A percentile compares a stretch with the other conserved stretches of the same genome.
Conservation (phyloP, 176 grass and related monocot genomes). For the Aegilops umbellulata region DNA sequence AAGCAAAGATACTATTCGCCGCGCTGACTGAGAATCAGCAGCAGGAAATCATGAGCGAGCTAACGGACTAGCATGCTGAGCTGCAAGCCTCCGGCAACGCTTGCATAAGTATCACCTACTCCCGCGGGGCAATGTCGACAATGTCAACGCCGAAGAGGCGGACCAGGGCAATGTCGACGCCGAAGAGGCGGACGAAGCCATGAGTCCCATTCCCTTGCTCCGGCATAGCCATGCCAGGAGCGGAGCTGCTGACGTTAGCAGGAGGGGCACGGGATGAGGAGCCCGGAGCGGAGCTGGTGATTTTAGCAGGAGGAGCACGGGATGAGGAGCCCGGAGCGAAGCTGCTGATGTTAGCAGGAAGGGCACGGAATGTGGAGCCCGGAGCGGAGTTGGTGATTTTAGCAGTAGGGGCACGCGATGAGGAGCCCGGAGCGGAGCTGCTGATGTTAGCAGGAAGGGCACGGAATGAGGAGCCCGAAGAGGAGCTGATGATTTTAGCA, state of each 20-base stretch:
- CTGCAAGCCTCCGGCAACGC: background rate
- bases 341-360: background rate
- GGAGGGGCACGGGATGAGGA: no score
- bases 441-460: background rate
- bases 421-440: background rate
- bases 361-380: no score
- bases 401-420: no score
- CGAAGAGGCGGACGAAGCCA: background rate
- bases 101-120: background rate
- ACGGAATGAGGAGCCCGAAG: no score
- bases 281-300: no score
- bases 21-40: background rate
- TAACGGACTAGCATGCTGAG: background rate
- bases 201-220: background rate
- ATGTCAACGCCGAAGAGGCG: slow-evolving; percentile 6
- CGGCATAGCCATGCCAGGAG: background rate
- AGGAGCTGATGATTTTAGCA: no score
- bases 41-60: background rate
- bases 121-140: background rate
- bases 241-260: background rate
- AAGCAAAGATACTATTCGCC: background rate
- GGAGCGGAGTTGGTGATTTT: no score
- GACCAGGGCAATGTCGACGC: background rate
- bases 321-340: background rate
- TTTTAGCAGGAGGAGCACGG: no score